phyloP scores from a whole-genome alignment of 78 protist genomes.

The Protostelium mycophagum region DNA sequence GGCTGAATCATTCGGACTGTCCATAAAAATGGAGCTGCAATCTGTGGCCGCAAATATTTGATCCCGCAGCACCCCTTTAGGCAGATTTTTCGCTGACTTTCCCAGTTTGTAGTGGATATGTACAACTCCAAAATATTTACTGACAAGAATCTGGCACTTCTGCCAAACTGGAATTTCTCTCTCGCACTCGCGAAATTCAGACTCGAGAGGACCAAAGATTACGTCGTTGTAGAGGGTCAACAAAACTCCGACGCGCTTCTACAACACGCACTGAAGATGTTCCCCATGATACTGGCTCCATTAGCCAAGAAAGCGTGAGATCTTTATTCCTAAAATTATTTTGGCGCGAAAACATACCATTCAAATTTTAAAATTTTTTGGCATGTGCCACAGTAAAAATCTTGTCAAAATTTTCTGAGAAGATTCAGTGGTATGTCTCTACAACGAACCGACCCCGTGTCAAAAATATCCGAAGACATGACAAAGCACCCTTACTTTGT shows the following conservation, averaged over 20 bases:
- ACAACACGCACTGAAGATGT: constrained; percentile 34
- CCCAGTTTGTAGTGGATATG: not conserved
- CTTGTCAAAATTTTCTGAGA: not conserved
- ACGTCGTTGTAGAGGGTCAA: not conserved
- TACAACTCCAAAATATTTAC: constrained; percentile 13
- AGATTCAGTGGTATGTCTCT: not conserved
- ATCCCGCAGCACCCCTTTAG: too few relatives aligned
- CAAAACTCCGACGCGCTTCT: not conserved
- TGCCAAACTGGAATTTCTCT: constrained; percentile 46
- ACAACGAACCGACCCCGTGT: not conserved
- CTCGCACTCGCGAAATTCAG: constrained; percentile 20
- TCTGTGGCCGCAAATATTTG: too few relatives aligned
- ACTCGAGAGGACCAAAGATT: not conserved
- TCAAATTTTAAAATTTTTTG: too few relatives aligned
- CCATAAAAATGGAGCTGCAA: too few relatives aligned
- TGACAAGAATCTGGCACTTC: constrained; percentile 1
- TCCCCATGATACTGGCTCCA: constrained; percentile 44
- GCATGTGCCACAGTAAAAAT: not conserved
- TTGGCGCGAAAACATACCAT: too few relatives aligned
- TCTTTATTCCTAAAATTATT: too few relatives aligned
- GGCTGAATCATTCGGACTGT: too few relatives aligned
- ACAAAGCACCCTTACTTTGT: not conserved
- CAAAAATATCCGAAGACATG: not conserved
- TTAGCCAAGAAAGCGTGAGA: constrained; percentile 15
- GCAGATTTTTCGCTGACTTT: constrained; percentile 14